Conservation (phyloP, 495 filamentous ascomycete genomes). For the Cryomyces minteri region DNA sequence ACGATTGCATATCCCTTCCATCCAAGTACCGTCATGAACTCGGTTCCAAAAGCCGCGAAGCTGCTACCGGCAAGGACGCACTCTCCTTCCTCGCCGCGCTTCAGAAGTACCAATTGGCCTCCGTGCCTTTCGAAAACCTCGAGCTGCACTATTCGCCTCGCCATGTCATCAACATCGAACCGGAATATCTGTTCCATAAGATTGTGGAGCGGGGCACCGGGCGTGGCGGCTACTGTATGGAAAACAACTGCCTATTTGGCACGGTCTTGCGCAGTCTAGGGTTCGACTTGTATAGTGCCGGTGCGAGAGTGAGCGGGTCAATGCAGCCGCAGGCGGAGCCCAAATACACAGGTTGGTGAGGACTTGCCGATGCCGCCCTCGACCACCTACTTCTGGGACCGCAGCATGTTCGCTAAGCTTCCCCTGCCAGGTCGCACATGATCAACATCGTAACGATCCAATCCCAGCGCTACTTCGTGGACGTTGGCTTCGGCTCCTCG, state of each 20-base stretch:
- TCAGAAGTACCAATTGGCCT: constrained; percentile 32
- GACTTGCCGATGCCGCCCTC: neutral
- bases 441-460: constrained; percentile 45
- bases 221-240: constrained; percentile 67
- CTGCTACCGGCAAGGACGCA: neutral
- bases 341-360: neutral
- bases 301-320: constrained; percentile 16
- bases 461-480: constrained; percentile 34
- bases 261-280: constrained; percentile 43
- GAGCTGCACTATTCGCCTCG: constrained; percentile 34
- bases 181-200: constrained; percentile 41
- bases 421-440: constrained; percentile 35
- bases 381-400: too few relatives aligned
- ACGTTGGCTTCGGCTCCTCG: constrained; percentile 54
- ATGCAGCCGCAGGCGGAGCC: neutral
- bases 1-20: neutral
- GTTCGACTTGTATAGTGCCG: constrained; percentile 34
- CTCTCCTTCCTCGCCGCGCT: constrained; percentile 20
- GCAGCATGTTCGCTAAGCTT: neutral
- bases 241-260: constrained; percentile 49
- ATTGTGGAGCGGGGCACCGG: constrained; percentile 32
- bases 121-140: constrained; percentile 56
- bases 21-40: neutral
- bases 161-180: constrained; percentile 34
- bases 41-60: neutral